Percentiles rank a stretch among this genome's conserved stretches.
phyloP scores from a whole-genome alignment of 345 rosid species.

The Pugionium dolabratum region DNA sequence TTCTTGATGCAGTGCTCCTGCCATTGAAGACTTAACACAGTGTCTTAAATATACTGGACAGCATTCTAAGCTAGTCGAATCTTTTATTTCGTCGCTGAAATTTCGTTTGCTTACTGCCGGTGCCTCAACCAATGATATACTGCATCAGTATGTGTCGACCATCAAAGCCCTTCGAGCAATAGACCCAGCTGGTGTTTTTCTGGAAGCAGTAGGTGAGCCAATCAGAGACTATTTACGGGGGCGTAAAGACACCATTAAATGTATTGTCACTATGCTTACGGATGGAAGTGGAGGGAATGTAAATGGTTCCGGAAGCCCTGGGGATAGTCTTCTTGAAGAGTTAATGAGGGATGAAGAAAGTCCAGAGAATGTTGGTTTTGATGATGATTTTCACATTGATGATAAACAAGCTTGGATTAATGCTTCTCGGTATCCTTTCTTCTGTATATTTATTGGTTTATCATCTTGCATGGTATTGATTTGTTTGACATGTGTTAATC shows the following conservation, averaged over 20 bases:
- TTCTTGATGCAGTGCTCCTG: conserved; percentile 62
- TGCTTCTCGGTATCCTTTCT: conserved; percentile 56
- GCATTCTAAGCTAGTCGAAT: conserved; percentile 88
- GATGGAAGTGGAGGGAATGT: conserved; percentile 87
- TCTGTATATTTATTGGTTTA: neutral
- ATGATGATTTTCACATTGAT: conserved; percentile 78
- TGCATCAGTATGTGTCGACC: conserved; percentile 96
- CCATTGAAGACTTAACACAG: conserved; percentile 92
- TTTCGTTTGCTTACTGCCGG: conserved; percentile 96
- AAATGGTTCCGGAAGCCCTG: conserved; percentile 77
- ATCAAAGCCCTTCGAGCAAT: conserved; percentile 92
- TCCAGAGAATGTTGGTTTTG: conserved; percentile 66
- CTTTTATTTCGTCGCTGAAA: conserved; percentile 78
- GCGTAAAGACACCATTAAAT: conserved; percentile 92
- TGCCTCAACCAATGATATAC: conserved; percentile 97
- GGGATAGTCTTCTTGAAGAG: conserved; percentile 98
- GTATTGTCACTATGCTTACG: conserved; percentile 97
- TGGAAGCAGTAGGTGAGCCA: conserved; percentile 96
- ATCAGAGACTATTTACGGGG: conserved; percentile 90
- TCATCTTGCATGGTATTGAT: conserved; percentile 21
- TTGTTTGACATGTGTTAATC: conserved; percentile 17
- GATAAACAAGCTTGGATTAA: conserved; percentile 91
- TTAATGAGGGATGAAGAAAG: conserved; percentile 89
- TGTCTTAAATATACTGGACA: conserved; percentile 97
- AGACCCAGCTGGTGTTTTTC: conserved; percentile 91